Evolutionary conservation across 805 yeast species (phyloP), one percentile per base, ranked within the genome.

Genomic region (Candida parachauliodes): DNA sequence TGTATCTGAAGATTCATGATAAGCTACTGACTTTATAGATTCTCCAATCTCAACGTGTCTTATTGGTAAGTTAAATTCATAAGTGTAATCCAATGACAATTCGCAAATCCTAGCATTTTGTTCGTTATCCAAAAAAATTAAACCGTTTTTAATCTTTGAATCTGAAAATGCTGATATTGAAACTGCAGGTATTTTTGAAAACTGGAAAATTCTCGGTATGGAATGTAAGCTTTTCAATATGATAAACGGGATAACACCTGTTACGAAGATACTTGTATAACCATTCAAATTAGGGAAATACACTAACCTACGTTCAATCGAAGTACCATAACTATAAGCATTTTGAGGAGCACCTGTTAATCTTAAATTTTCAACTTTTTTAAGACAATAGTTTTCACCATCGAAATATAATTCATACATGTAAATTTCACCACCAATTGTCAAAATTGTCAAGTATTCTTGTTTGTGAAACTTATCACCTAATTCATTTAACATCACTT

Each of bases 341-440:
- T 83, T 83, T 39, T 78, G 83, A 1, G 93, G 91, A 0, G 91
- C 93, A 39, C 94, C 94, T 1, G 87, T 78, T 8, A 82, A 70
- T 3, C 60, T 49, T 34, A 64, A 53, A 41, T 70, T 74, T 50
- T 60, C 68, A 40, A 65, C 72, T 52, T 72, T 76, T 34, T 51
- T 45, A 26, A 71, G 65, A 34, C 52, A 57, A 44, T 55, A 71
- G 43, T 59, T 64, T 18, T 57, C 70, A 12, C 74, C 73, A 48
- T 70, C 77, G 42, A 65, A 64, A 43, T 60, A 77, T 24, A 80
- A 62, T 47, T 77, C 79, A 55, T 88, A 88, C 35, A 84, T 62
- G 24, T 77, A 64, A 2, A 88, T 63, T 54, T 87, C 93, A 48
- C 94, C 95, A 37, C 94, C 93, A 52, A 80, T 76, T 0, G 95